Base-by-base conservation (phyloP, 2,329 filamentous ascomycete species). In the Mariannaea sp. region DNA sequence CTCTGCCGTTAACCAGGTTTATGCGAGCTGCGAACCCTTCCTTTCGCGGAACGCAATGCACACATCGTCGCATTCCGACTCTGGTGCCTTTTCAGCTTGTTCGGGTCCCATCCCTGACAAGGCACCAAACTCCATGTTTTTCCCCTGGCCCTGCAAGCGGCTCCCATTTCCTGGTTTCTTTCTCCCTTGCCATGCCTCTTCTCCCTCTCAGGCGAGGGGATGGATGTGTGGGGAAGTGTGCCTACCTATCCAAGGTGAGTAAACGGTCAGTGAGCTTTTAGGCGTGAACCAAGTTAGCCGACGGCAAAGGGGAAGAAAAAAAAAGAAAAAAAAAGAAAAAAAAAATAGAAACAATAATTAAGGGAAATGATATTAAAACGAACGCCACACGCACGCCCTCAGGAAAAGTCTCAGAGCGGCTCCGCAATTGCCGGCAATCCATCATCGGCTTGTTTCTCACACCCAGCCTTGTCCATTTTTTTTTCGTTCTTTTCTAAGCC, bases 401-500 rank as follows among this genome's bases (percentile, higher is more conserved):
- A 8, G 22, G 22, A 40, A 35, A 30, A 36, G 49, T 41, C 44
- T 52, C 57, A 43, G 48, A 63, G 61, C 62, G 62, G 61, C 61
- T 65, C 61, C 62, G 62, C 62, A 56, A 35, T 55, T 20, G 46
- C 35, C 36, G 20, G 30, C 22, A 35, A 46, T 63, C 56, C 54
- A 61, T 45, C 53, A 52, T 46, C 40, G 44, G 57, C 19, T 41
- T 20, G 7, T 16, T 30, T 17, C 33, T 36, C 33, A 19, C 33
- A 4, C 33, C 33, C 33, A 36, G 33, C 33, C 33, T 36, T 17
- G 33, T 19, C 33, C 7, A 36, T 24, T 24, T 24, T 24, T 8
- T 8, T 8, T 8, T 24, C 22, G 5, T n/a, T n/a, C n/a, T n/a
- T n/a, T n/a, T n/a, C n/a, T n/a, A n/a, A n/a, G n/a, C n/a, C n/a